A percentile compares a stretch with the other conserved stretches of the same genome.
phyloP scores from a whole-genome alignment of 495 filamentous ascomycete species.

The Glutinoglossum americanum region DNA sequence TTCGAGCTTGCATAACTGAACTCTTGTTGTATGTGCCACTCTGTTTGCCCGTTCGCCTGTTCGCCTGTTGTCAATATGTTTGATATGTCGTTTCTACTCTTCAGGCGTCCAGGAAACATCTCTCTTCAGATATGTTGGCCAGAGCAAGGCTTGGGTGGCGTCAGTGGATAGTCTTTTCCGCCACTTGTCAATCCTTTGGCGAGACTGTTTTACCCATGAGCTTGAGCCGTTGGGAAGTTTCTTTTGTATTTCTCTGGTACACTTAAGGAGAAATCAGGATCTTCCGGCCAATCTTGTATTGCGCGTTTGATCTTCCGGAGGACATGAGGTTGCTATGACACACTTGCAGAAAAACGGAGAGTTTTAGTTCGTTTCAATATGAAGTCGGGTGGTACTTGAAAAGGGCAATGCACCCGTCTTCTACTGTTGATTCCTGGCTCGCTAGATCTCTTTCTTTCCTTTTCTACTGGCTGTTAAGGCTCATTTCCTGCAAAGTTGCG shows the following conservation, averaged over 20 bases:
- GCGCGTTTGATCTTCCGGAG: background rate
- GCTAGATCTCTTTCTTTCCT: background rate
- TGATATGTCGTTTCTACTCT: background rate
- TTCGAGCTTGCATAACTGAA: background rate
- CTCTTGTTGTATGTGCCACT: background rate
- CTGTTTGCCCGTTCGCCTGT: background rate
- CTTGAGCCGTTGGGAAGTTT: conserved; percentile 1
- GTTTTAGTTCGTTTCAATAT: background rate
- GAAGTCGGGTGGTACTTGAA: background rate
- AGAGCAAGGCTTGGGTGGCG: conserved; percentile 1
- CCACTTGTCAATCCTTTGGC: conserved; percentile 1
- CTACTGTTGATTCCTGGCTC: background rate
- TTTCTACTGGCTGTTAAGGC: background rate
- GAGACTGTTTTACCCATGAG: background rate
- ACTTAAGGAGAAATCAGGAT: conserved; percentile 1
- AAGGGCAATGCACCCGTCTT: background rate
- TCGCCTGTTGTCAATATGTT: background rate
- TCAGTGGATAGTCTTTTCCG: background rate
- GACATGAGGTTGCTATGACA: background rate
- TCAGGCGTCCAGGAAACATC: conserved; percentile 2
- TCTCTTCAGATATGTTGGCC: conserved; percentile 2
- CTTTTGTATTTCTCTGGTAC: conserved; percentile 2
- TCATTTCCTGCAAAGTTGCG: background rate
- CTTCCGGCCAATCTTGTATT: conserved; percentile 1
- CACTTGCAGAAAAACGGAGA: background rate